Evolutionary conservation across 768 basidiomycete species (phyloP), one percentile per base, ranked within the genome.

Genomic region (Scleroderma bovista): DNA sequence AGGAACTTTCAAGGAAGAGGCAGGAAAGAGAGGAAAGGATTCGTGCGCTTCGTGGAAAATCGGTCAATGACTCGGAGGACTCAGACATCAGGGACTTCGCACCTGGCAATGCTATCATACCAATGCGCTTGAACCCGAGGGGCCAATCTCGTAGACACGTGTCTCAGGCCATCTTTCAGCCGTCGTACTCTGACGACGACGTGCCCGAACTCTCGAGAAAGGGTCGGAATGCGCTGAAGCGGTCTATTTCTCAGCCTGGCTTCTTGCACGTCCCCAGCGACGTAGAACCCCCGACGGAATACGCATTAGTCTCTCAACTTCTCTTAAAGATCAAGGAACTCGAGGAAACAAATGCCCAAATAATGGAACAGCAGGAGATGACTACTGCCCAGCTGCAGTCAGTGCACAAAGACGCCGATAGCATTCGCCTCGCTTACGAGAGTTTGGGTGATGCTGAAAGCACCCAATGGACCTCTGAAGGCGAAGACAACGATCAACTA

Each of bases 261-360:
- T 54, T 60, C 24, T 48, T 52, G 40, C 59, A 53, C 24, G 49
- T 51, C 24, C 50, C 57, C 22, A 39, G 51, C 11, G 17, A 12
- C 6, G 7, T n/a, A 15, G 50, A 59, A 38, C 42, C 58, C 24
- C 51, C 58, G 41, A 58, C 55, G 46, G 71, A 84, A 65, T 79
- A 74, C 55, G 70, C 65, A 55, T 72, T 92, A 46, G 77, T 91
- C n/a, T 72, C 80, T 10, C 83, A 88, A 61, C 77, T 92, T 7
- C 67, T 90, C 38, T 60, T 69, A 15, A 92, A 92, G 68, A 86
- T 92, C 45, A 73, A 76, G 42, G 88, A 92, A 61, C 74, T 92
- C 1, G 87, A 92, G 59, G 76, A 81, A 34, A 78, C 86, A 2
- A 92, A 92, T 56, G 54, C 69, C 7, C 76, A 78, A 48, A 88